Evolutionary conservation across 2,329 filamentous ascomycete species (phyloP), one percentile per base, ranked within the genome.

Genomic region (Alternaria conjuncta): DNA sequence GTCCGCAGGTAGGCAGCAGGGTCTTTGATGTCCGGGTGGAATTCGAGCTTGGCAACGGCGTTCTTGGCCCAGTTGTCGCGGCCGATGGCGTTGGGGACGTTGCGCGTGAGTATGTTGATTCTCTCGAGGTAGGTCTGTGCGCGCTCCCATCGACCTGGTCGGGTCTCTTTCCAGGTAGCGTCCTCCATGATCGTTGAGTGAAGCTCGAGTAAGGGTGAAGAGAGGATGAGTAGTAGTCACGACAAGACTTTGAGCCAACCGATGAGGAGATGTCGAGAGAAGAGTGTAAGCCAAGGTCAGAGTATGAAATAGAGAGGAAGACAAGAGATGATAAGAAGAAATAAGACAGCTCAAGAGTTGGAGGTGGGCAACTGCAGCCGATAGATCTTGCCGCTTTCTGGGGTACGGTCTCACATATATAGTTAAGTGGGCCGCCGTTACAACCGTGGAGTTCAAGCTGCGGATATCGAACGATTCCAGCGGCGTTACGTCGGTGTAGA

Each of bases 61-160:
- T 65, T 72, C 47, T 72, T 73, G 18, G 70, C 71, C 71, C 71
- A 73, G 46, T 73, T 71, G 50, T 73, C 71, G 43, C 67, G 65
- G 23, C 71, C 71, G 15, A 67, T 57, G n/a, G 71, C 71, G 51
- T 72, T 73, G 25, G 67, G 64, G 18, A 73, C 70, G 32, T 73
- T 73, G 28, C 71, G 64, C 30, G 70, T 73, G 44, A 72, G 56
- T 12, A 71, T 63, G 41, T 67, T 69, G 50, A 72, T 67, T 60
- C 64, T 72, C 60, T 73, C 71, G 15, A 73, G 57, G 56, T 66
- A 69, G 12, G 62, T 71, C 23, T 67, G 70, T 4, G 71, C 70
- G 7, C 71, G 71, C 57, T 72, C 71, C 68, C 68, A 73, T 11
- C 71, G 71, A 11, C 70, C 71, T 6, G 71, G 71, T 20, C 71